Percentiles rank a stretch among this genome's conserved stretches.
Conservation (phyloP, 768 basidiomycete species). For the Collybia nuda region DNA sequence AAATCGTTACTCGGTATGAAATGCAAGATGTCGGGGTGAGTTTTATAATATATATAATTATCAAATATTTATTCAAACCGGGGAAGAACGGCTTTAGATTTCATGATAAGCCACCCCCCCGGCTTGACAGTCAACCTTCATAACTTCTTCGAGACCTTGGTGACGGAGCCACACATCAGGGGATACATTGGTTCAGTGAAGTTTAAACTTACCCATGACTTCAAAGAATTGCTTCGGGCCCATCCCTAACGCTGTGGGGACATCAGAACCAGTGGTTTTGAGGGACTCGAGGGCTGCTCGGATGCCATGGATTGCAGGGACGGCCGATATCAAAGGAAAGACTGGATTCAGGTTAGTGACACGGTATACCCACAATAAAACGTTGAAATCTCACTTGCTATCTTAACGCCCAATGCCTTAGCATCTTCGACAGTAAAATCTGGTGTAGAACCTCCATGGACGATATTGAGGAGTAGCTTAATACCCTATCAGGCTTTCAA, state of each 20-base stretch:
- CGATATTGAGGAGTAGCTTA: slow-evolving; percentile 47
- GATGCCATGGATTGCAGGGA: slow-evolving; percentile 48
- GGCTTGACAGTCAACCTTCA: slow-evolving; percentile 12
- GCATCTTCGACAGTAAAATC: slow-evolving; percentile 49
- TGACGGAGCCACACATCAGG: not conserved
- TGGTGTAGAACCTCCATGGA: slow-evolving; percentile 51
- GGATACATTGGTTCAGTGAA: not conserved
- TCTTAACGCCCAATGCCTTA: slow-evolving; percentile 43
- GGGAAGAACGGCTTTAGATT: too few relatives aligned
- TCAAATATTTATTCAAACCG: too few relatives aligned
- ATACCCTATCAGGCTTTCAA: not conserved
- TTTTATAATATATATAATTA: too few relatives aligned
- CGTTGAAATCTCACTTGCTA: slow-evolving; percentile 25
- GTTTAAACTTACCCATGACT: slow-evolving; percentile 37
- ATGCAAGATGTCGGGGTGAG: too few relatives aligned
- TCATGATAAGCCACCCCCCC: too few relatives aligned
- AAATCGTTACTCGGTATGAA: too few relatives aligned
- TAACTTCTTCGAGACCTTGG: slow-evolving; percentile 22
- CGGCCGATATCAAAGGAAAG: slow-evolving; percentile 47
- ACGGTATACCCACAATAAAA: not conserved
- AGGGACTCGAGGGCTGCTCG: slow-evolving; percentile 46
- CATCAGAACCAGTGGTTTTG: slow-evolving; percentile 50
- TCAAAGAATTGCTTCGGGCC: slow-evolving; percentile 52
- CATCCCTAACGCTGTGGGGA: slow-evolving; percentile 37
- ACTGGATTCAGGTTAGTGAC: slow-evolving; percentile 23